These are phyloP conservation scores for Beauveria australis DNA, from an alignment of 2,329 filamentous ascomycete genomes.

Conservation along the genomic window DNA sequence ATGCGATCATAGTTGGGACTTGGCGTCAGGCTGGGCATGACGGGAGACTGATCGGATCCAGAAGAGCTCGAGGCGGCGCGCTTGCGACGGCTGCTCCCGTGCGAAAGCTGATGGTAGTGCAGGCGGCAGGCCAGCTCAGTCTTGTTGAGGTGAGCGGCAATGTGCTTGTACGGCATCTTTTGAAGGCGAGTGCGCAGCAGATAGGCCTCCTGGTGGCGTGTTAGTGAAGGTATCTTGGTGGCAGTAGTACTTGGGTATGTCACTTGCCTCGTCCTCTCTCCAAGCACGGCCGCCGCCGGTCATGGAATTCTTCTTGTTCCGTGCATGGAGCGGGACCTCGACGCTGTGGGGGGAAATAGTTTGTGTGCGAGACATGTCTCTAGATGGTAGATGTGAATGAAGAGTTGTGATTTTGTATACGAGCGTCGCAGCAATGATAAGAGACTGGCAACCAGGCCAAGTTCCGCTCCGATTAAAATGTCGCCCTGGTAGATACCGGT, in stretches of 20 bases:
- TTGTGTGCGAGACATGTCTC: slow-evolving; percentile 44
- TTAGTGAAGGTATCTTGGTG: slow-evolving; percentile 9
- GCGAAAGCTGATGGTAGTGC: slow-evolving; percentile 79
- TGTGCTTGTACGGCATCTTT: slow-evolving; percentile 89
- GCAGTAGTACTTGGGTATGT: background rate
- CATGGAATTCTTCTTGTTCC: slow-evolving; percentile 59
- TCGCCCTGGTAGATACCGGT: background rate
- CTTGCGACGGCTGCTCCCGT: slow-evolving; percentile 73
- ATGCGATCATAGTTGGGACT: slow-evolving; percentile 43
- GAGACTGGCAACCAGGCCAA: slow-evolving; percentile 9
- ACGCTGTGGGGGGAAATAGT: slow-evolving; percentile 34
- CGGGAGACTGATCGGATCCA: slow-evolving; percentile 45
- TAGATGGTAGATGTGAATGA: slow-evolving; percentile 19
- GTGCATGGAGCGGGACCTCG: slow-evolving; percentile 46
- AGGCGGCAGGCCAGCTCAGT: slow-evolving; percentile 81
- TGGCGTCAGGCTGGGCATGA: slow-evolving; percentile 37
- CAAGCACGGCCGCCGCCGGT: slow-evolving; percentile 72
- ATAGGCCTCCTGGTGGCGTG: slow-evolving; percentile 59
- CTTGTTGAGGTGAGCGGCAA: slow-evolving; percentile 77
- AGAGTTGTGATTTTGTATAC: slow-evolving; percentile 12
- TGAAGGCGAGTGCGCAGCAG: slow-evolving; percentile 75
- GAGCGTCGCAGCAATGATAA: background rate
- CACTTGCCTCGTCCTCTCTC: slow-evolving; percentile 74
- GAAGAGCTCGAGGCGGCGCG: slow-evolving; percentile 64
- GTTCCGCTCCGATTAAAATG: background rate